A percentile compares a stretch with the other conserved stretches of the same genome.
Evolutionary conservation across 805 yeast genomes (phyloP).

Genomic region (Candida qinlingensis): DNA sequence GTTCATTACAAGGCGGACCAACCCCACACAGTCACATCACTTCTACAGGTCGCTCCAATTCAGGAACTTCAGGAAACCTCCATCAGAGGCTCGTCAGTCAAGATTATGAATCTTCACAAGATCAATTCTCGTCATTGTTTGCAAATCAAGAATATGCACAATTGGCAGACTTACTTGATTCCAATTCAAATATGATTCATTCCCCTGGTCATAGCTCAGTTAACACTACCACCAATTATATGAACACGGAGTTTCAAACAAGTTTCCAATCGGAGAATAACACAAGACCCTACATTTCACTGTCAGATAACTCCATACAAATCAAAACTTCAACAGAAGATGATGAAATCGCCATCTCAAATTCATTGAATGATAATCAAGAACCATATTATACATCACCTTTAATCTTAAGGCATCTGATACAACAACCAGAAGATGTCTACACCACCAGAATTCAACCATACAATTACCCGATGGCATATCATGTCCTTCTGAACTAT

Average conservation of each 20-base stretch:
- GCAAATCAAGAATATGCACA: conserved; percentile 39
- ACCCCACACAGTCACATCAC: not conserved
- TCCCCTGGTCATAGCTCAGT: conserved; percentile 22
- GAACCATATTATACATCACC: conserved; percentile 49
- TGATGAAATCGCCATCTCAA: conserved; percentile 10
- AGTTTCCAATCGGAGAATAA: conserved; percentile 25
- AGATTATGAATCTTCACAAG: conserved; percentile 19
- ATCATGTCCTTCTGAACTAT: conserved; percentile 76
- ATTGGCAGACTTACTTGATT: conserved; percentile 33
- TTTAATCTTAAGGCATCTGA: conserved; percentile 48
- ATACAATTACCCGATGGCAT: conserved; percentile 91
- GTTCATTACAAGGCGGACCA: not conserved
- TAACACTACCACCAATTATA: conserved; percentile 4
- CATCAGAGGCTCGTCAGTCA: conserved; percentile 4
- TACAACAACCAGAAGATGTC: conserved; percentile 71
- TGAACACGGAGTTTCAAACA: conserved; percentile 23
- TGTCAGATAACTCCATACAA: conserved; percentile 23
- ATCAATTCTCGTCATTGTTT: conserved; percentile 26
- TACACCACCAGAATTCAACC: conserved; percentile 75
- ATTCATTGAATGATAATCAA: conserved; percentile 8
- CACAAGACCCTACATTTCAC: conserved; percentile 25
- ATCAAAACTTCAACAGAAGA: not conserved
- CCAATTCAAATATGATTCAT: conserved; percentile 13
- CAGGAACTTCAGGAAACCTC: not conserved
- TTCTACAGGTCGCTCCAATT: not conserved